Evolutionary conservation across 495 filamentous ascomycete species (phyloP).

Genomic region (Immersiella caudata): DNA sequence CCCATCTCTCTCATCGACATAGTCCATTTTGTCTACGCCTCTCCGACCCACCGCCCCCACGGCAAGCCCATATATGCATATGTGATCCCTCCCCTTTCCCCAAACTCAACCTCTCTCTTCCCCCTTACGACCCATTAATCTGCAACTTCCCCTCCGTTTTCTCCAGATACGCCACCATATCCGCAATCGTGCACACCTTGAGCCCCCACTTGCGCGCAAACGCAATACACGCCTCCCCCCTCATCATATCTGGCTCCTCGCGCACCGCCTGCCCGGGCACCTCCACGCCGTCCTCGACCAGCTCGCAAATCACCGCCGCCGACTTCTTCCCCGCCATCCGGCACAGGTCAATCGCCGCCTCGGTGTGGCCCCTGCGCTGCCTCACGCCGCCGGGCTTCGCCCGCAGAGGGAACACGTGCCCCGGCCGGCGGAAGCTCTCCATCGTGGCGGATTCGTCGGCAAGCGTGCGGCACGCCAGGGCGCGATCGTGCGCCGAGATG

Average conservation of each 20-base stretch:
- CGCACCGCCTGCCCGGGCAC: conserved; percentile 58
- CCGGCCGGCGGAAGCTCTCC: conserved; percentile 74
- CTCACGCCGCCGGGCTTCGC: conserved; percentile 80
- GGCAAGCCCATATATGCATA: not conserved
- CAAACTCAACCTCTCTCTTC: not conserved
- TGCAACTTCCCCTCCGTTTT: conserved; percentile 58
- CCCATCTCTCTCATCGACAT: not conserved
- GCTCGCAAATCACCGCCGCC: conserved; percentile 81
- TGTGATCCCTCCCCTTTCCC: not conserved
- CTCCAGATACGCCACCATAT: conserved; percentile 79
- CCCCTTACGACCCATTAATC: conserved; percentile 42
- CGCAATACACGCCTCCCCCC: conserved; percentile 82
- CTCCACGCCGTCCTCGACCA: conserved; percentile 77
- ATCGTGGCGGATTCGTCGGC: conserved; percentile 63
- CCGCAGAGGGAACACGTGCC: conserved; percentile 86
- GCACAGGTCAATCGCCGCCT: conserved; percentile 89
- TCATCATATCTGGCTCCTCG: conserved; percentile 81
- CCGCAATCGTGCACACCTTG: conserved; percentile 94
- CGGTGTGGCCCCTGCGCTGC: conserved; percentile 82
- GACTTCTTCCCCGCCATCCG: conserved; percentile 71
- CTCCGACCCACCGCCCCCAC: not conserved
- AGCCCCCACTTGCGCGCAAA: conserved; percentile 90
- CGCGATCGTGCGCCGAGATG: conserved; percentile 85
- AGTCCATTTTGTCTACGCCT: not conserved
- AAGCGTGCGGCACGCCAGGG: conserved; percentile 77